phyloP scores from a whole-genome alignment of 2,329 filamentous ascomycete genomes.

The Aspergillus arachidicola region DNA sequence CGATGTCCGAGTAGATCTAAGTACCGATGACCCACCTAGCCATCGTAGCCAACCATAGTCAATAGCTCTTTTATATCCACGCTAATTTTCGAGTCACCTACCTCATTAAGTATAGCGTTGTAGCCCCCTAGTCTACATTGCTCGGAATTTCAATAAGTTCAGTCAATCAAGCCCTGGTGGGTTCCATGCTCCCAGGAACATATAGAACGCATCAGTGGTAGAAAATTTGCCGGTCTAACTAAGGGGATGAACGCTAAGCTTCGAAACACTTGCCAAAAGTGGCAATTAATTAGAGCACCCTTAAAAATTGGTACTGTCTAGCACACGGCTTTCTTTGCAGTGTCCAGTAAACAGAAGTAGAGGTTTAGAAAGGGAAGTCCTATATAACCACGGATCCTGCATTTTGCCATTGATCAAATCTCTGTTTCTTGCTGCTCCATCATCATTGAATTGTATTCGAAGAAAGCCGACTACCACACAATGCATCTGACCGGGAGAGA shows the following conservation, averaged over 20 bases:
- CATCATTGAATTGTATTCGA: background rate
- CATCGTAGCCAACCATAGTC: background rate
- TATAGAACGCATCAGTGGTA: background rate
- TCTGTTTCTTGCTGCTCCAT: background rate
- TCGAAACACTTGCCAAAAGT: background rate
- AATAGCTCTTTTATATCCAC: background rate
- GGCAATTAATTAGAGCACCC: background rate
- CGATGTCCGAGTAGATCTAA: background rate
- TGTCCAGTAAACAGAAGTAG: too few relatives aligned
- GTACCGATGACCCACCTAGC: background rate
- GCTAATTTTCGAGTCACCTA: background rate
- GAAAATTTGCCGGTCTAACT: background rate
- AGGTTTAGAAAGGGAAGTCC: too few relatives aligned
- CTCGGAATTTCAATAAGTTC: background rate
- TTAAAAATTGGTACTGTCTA: background rate
- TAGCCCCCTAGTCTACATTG: background rate
- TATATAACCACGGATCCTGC: too few relatives aligned
- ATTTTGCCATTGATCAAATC: too few relatives aligned
- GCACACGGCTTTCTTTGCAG: too few relatives aligned
- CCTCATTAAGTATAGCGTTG: background rate
- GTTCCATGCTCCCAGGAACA: background rate
- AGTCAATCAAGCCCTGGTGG: background rate
- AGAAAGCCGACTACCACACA: background rate
- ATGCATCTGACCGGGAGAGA: background rate
- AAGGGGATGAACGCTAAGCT: background rate